Base-by-base conservation (phyloP, 169 alveolate genomes). In the Plasmodium ovale region DNA sequence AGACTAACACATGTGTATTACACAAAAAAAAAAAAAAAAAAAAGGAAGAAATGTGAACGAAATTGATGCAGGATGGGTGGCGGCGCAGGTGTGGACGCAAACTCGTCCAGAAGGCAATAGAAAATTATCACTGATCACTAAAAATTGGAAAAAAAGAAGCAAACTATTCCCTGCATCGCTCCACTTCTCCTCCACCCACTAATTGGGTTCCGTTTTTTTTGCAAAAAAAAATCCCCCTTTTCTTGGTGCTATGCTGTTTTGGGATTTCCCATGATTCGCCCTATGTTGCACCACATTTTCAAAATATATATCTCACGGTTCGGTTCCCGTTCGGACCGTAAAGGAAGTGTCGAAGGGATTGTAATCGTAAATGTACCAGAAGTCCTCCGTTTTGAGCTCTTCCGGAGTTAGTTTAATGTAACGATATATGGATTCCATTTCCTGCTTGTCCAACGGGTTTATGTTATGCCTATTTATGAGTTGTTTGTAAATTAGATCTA, bases 321-420 rank as follows among this genome's bases (percentile, higher is more conserved):
- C 88, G 35, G 77, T 77, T 19, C 88, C 88, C 25, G 88, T 77
- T 65, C 88, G 49, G 44, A 59, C 27, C 12, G 69, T 64, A 77
- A 77, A 77, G 27, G 88, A 62, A 23, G 73, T 77, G 59, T 62
- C 88, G 21, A 77, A 67, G 21, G 88, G 88, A 37, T 77, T 77
- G 16, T 77, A 77, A 16, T 77, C 44, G 42, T 77, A 77, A 9
- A 77, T 77, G 39, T 77, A 77, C 88, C 88, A 77, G 54, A 60
- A 77, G 47, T 62, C 77, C 35, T 77, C 70, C 35, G 88, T 77
- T 67, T 77, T 60, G 21, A 60, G 25, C 56, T 77, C 88, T 14
- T 35, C 33, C n/a, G 88, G 88, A n/a, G 88, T 77, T 14, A 77
- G 12, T 54, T 77, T 77, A 31, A 77, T 60, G 35, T 77, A 77